Conservation (phyloP, 768 basidiomycete species). For the Mycena polygramma region DNA sequence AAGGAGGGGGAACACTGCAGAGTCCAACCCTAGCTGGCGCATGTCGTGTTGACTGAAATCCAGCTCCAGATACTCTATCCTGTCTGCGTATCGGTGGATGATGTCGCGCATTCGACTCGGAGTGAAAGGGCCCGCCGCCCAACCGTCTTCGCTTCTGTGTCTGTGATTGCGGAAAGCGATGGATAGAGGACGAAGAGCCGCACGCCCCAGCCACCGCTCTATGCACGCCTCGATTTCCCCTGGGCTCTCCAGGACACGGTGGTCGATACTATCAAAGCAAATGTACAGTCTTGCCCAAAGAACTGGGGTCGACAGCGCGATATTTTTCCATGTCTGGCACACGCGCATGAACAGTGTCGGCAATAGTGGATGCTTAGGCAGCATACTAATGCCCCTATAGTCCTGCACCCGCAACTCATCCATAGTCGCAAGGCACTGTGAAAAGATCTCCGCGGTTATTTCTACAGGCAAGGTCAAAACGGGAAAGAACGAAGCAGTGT, state of each 20-base stretch:
- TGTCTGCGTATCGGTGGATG: constrained; percentile 13
- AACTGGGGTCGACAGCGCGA: constrained; percentile 2
- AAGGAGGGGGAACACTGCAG: constrained; percentile 2
- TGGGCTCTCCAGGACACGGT: not conserved
- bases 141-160: not conserved
- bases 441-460: not conserved
- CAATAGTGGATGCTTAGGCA: not conserved
- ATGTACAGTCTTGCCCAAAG: constrained; percentile 7
- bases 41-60: not conserved
- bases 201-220: constrained; percentile 7
- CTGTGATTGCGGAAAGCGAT: not conserved
- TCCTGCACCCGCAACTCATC: not conserved
- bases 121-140: not conserved
- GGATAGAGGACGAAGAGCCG: constrained; percentile 2
- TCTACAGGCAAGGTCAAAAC: constrained; percentile 9
- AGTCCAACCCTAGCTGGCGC: not conserved
- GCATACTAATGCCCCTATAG: not conserved
- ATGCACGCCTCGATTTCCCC: constrained; percentile 7
- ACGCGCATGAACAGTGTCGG: not conserved
- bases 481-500: not conserved
- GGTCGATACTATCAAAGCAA: not conserved
- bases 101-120: constrained; percentile 2
- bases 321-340: not conserved
- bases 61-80: constrained; percentile 11
- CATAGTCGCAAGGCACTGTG: not conserved